Evolutionary conservation across 2,329 filamentous ascomycete genomes (phyloP).

Genomic region (Fusarium sacchari): DNA sequence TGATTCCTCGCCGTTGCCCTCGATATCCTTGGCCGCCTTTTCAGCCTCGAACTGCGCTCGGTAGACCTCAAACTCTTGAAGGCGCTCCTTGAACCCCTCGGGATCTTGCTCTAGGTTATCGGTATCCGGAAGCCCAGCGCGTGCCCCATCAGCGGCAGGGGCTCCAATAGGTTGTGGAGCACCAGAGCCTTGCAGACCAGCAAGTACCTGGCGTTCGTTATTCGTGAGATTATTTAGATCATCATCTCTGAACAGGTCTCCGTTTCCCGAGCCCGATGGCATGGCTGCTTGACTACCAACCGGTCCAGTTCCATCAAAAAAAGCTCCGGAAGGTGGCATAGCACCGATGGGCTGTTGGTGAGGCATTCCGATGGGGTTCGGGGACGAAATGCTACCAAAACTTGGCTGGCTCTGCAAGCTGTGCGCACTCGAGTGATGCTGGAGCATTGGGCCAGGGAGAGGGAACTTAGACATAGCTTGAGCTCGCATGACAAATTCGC

Average conservation of each 20-base stretch:
- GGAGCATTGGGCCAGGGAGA: conserved; percentile 66
- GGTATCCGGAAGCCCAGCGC: conserved; percentile 60
- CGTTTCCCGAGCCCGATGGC: conserved; percentile 46
- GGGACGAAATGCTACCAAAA: conserved; percentile 94
- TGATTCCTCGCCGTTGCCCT: conserved; percentile 49
- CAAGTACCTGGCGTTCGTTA: conserved; percentile 64
- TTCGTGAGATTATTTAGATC: conserved; percentile 74
- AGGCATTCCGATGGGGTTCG: conserved; percentile 74
- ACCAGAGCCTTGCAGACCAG: conserved; percentile 47
- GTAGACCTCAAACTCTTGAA: conserved; percentile 85
- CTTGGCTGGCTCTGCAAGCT: conserved; percentile 97
- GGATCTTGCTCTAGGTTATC: conserved; percentile 63
- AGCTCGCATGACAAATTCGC: conserved; percentile 90
- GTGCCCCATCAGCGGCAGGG: conserved; percentile 48
- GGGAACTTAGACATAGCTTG: conserved; percentile 81
- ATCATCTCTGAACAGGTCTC: conserved; percentile 73
- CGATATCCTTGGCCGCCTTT: conserved; percentile 49
- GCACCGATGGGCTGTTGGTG: conserved; percentile 64
- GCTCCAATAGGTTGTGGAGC: conserved; percentile 53
- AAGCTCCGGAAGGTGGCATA: conserved; percentile 70
- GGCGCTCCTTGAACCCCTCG: conserved; percentile 73
- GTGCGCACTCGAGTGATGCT: conserved; percentile 94
- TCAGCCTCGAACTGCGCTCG: conserved; percentile 76
- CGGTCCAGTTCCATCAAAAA: conserved; percentile 71
- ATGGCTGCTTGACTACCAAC: conserved; percentile 42